Percentiles rank a stretch among this genome's conserved stretches.
Evolutionary conservation across 345 rosid species (phyloP).

Genomic region (Lepidium didymum): DNA sequence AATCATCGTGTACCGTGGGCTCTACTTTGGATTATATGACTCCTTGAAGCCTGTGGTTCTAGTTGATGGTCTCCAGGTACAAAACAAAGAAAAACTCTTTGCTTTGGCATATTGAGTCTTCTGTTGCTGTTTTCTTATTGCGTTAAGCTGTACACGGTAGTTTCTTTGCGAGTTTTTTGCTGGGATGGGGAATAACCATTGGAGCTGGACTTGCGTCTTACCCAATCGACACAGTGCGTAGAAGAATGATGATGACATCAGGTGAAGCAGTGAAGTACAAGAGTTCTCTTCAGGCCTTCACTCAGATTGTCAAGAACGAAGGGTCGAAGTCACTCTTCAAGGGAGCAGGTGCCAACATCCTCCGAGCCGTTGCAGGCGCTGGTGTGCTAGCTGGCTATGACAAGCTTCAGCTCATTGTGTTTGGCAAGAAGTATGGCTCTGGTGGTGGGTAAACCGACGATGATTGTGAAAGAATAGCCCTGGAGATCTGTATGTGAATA

Average conservation of each 20-base stretch:
- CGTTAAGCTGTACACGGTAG: conserved; percentile 48
- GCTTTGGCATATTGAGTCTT: neutral
- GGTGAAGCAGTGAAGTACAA: conserved; percentile 91
- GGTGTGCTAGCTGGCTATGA: conserved; percentile 93
- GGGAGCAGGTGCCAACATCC: conserved; percentile 94
- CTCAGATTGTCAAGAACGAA: conserved; percentile 71
- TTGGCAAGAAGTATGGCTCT: conserved; percentile 83
- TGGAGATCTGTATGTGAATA: neutral
- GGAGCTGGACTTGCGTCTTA: conserved; percentile 90
- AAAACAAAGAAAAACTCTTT: neutral
- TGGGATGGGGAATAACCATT: conserved; percentile 85
- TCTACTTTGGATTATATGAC: conserved; percentile 85
- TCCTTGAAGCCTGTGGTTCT: conserved; percentile 90
- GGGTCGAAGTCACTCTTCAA: conserved; percentile 78
- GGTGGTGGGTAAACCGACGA: conserved; percentile 44
- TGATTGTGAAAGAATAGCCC: neutral
- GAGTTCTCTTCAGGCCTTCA: conserved; percentile 65
- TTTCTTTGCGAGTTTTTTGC: conserved; percentile 77
- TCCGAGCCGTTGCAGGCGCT: conserved; percentile 87
- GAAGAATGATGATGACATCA: conserved; percentile 98
- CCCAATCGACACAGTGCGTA: conserved; percentile 84
- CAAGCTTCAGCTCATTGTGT: conserved; percentile 73
- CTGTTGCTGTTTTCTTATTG: neutral
- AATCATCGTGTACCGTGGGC: conserved; percentile 75
- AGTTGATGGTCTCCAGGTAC: conserved; percentile 30